Conservation (phyloP, 768 basidiomycete species). For the Boletus sp. region DNA sequence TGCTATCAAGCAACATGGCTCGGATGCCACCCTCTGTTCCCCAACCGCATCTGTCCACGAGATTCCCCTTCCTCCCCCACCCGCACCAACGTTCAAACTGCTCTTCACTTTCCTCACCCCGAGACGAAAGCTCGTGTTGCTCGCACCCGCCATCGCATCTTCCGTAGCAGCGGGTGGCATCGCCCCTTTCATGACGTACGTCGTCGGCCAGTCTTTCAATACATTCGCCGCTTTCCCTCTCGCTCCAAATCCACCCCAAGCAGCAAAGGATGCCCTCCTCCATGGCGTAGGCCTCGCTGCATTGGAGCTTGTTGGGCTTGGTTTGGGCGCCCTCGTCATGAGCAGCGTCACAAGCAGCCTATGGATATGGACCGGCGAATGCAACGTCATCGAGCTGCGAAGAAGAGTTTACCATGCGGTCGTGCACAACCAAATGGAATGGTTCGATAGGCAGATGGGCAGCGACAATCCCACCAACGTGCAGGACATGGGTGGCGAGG, state of each 20-base stretch:
- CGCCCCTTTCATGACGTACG: constrained; percentile 83
- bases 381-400: constrained; percentile 67
- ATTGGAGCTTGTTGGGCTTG: constrained; percentile 64
- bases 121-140: constrained; percentile 52
- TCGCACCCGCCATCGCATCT: constrained; percentile 61
- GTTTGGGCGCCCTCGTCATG: constrained; percentile 61
- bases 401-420: constrained; percentile 68
- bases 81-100: constrained; percentile 55
- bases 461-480: constrained; percentile 44
- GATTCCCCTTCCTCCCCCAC: constrained; percentile 24
- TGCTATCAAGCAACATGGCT: constrained; percentile 18
- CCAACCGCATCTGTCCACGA: constrained; percentile 15
- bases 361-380: constrained; percentile 89
- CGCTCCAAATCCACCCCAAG: constrained; percentile 37
- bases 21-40: constrained; percentile 5
- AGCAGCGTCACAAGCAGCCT: constrained; percentile 73
- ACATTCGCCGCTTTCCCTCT: constrained; percentile 61
- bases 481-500: constrained; percentile 36
- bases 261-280: constrained; percentile 50
- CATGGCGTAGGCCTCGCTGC: constrained; percentile 59
- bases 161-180: constrained; percentile 67
- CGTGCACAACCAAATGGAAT: constrained; percentile 71
- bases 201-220: constrained; percentile 76
- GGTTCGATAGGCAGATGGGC: constrained; percentile 86
- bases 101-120: constrained; percentile 66